A percentile compares a stretch with the other conserved stretches of the same genome.
Conservation (phyloP, 2,329 filamentous ascomycete genomes). For the Lizonia empirigonia region DNA sequence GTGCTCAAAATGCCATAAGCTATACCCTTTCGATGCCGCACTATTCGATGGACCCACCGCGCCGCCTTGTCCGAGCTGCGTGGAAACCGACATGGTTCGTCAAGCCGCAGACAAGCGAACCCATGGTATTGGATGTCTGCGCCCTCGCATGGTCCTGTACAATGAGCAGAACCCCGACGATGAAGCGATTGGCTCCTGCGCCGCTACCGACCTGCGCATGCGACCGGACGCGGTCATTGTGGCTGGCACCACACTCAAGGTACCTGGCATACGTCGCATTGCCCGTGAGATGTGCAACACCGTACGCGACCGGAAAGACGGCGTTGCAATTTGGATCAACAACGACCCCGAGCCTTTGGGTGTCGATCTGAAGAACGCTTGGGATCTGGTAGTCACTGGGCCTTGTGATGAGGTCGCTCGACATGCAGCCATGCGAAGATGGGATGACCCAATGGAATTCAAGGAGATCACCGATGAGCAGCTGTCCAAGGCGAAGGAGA, state of each 20-base stretch:
- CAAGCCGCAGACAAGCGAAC: conserved; percentile 84
- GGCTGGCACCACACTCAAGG: conserved; percentile 93
- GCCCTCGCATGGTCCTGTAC: conserved; percentile 94
- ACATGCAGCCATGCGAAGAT: conserved; percentile 66
- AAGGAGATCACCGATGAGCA: conserved; percentile 46
- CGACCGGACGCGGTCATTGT: conserved; percentile 92
- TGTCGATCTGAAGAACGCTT: conserved; percentile 86
- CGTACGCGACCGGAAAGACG: conserved; percentile 80
- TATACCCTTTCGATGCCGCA: conserved; percentile 75
- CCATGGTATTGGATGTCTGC: conserved; percentile 86
- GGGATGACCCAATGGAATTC: conserved; percentile 56
- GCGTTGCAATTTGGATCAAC: conserved; percentile 94
- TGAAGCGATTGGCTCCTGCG: conserved; percentile 92
- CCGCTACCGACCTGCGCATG: conserved; percentile 80
- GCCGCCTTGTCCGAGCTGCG: conserved; percentile 78
- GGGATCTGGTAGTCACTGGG: conserved; percentile 87
- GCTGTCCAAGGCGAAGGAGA: conserved; percentile 37
- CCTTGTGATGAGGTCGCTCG: conserved; percentile 87
- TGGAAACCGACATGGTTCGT: conserved; percentile 75
- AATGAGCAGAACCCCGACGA: conserved; percentile 97
- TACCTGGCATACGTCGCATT: conserved; percentile 87
- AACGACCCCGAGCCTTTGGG: conserved; percentile 81
- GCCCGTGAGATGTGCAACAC: conserved; percentile 89
- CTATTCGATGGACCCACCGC: conserved; percentile 85
- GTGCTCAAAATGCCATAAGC: conserved; percentile 85